Evolutionary conservation across 164 flowering plant species (phyloP).

Genomic region (Aristolochia contorta): DNA sequence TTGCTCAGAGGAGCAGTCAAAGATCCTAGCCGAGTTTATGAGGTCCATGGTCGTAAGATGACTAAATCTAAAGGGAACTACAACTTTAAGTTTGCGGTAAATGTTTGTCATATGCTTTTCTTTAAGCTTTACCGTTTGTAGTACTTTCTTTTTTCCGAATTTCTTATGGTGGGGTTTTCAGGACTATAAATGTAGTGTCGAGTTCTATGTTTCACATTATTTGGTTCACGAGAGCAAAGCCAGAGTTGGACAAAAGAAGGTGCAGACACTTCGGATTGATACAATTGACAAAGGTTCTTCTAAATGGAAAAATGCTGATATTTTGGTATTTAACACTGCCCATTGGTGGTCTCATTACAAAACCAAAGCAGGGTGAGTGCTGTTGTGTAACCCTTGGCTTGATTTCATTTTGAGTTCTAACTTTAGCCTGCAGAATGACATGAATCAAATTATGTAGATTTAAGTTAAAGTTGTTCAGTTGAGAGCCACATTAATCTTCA

Average conservation of each 20-base stretch:
- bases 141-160: not conserved
- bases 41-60: conserved; percentile 68
- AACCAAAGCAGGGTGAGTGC: conserved; percentile 86
- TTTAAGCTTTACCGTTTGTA: not conserved
- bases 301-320: conserved; percentile 93
- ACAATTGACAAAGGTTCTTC: conserved; percentile 67
- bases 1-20: conserved; percentile 58
- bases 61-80: conserved; percentile 77
- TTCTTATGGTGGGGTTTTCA: conserved; percentile 23
- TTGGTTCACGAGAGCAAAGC: conserved; percentile 85
- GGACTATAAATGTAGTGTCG: conserved; percentile 91
- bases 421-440: not conserved
- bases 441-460: no score
- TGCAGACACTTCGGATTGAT: conserved; percentile 68
- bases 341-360: conserved; percentile 99
- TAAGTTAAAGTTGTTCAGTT: not conserved
- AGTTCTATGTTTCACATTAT: conserved; percentile 79
- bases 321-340: conserved; percentile 86
- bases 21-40: conserved; percentile 76
- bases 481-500: not conserved
- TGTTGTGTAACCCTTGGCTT: not conserved
- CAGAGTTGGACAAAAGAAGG: conserved; percentile 57
- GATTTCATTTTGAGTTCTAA: not conserved
- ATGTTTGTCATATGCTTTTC: not conserved
- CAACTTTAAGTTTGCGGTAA: conserved; percentile 86